These are phyloP conservation scores for Climacium dendroides DNA, from an alignment of 225 moss, liverwort and hornwort genomes.

Conservation along the genomic window DNA sequence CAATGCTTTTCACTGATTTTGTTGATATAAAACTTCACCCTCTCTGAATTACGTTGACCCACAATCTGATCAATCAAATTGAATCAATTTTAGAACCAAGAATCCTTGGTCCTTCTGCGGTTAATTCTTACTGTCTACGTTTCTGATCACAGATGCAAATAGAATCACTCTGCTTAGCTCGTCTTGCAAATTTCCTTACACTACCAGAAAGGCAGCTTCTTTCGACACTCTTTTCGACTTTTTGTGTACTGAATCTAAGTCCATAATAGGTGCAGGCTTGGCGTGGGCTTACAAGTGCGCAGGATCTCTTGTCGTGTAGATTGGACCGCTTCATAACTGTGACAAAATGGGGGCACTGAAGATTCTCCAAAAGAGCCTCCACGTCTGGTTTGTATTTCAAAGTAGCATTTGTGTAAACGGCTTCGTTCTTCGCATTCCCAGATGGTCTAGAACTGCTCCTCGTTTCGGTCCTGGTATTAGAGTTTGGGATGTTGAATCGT, in stretches of 20 bases:
- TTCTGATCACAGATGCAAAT: not conserved
- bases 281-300: not conserved
- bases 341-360: slow-evolving; percentile 14
- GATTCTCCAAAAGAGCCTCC: not conserved
- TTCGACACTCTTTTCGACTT: not conserved
- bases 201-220: too few relatives aligned
- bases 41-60: too few relatives aligned
- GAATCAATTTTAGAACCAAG: not conserved
- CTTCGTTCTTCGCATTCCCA: not conserved
- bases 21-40: not conserved
- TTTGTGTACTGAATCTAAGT: not conserved
- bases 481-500: not conserved
- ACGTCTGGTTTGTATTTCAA: not conserved
- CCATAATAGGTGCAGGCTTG: not conserved
- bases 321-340: not conserved
- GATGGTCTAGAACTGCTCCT: not conserved
- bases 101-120: not conserved
- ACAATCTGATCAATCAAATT: not conserved
- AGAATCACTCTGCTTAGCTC: not conserved
- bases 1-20: not conserved
- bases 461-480: too few relatives aligned
- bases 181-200: not conserved
- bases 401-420: not conserved
- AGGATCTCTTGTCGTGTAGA: not conserved
- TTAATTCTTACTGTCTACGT: not conserved